Evolutionary conservation across 2,329 filamentous ascomycete genomes (phyloP), one percentile per base, ranked within the genome.

Genomic region (Trichoderma cornu-damae): DNA sequence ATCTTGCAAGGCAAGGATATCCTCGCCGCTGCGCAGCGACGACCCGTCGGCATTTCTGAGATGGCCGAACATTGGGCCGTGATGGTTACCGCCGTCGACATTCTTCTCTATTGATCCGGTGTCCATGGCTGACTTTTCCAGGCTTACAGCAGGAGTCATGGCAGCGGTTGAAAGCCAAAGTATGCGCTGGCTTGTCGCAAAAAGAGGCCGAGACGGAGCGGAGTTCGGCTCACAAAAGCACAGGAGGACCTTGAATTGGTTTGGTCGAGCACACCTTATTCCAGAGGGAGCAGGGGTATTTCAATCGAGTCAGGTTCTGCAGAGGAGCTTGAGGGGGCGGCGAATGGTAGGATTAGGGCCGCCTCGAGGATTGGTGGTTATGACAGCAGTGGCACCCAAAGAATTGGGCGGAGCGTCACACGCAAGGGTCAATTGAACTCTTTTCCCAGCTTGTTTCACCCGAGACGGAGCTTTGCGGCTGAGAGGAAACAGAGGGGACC

Each of bases 1-100:
- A 64, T 81, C 76, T 68, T 86, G 80, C 54, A 77, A 70, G 4
- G 74, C 75, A 12, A 87, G 74, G 22, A 87, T 70, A 63, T 87
- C 84, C 55, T 73, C 68, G 44, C 63, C 68, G 18, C 63, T 60
- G 26, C 46, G 57, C 28, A 65, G 30, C 22, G 66, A 69, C 14
- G 62, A 61, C 37, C 52, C 62, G 30, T 64, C 63, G 43, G 60
- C 54, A 24, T 59, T 58, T 24, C 51, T 57, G 28, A 60, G 46
- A 42, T 60, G 53, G 32, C 47, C 50, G n/a, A 48, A n/a, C 22
- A 53, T 38, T 2, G 42, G 28, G 6, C 32, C 55, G 6, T 57
- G 28, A 26, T 57, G 43, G 14, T 32, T n/a, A 7, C 35, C 40
- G 18, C 52, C 32, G 28, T 48, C 49, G 14, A 57, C 18, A 20